Percentiles rank a stretch among this genome's conserved stretches.
Conservation (phyloP, 257 asterid species). For the Przewalskia tangutica region DNA sequence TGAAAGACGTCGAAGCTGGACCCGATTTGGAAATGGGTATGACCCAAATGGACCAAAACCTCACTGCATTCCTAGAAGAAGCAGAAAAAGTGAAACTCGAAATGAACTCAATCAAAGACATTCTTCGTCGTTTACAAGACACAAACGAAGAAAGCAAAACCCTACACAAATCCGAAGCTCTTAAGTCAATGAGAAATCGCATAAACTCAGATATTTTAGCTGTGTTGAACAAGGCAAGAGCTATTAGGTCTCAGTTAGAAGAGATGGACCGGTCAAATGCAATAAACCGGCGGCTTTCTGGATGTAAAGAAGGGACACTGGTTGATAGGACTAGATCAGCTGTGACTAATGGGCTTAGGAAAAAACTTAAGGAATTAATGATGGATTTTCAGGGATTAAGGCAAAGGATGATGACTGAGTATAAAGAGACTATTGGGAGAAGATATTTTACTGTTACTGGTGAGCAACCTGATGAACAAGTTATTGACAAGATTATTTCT, state of each 20-base stretch:
- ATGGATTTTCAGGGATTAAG: slow-evolving; percentile 86
- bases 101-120: slow-evolving; percentile 60
- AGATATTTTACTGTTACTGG: slow-evolving; percentile 83
- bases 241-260: slow-evolving; percentile 47
- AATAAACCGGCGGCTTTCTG: slow-evolving; percentile 47
- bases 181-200: slow-evolving; percentile 39
- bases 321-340: slow-evolving; percentile 66
- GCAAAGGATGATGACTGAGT: slow-evolving; percentile 86
- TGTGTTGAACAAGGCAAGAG: slow-evolving; percentile 59
- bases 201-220: slow-evolving; percentile 44
- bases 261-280: slow-evolving; percentile 84
- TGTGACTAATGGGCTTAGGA: slow-evolving; percentile 86
- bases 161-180: slow-evolving; percentile 74
- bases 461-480: slow-evolving; percentile 56
- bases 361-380: slow-evolving; percentile 89
- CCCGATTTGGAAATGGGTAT: slow-evolving; percentile 61
- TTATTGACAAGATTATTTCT: slow-evolving; percentile 69
- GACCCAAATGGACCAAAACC: slow-evolving; percentile 46
- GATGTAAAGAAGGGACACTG: slow-evolving; percentile 64
- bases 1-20: slow-evolving; percentile 52
- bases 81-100: slow-evolving; percentile 65
- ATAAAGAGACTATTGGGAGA: slow-evolving; percentile 77
- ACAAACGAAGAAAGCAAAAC: slow-evolving; percentile 53
- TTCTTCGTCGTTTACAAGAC: slow-evolving; percentile 40
- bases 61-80: slow-evolving; percentile 59